These are phyloP conservation scores for Dalbergia cultrata DNA, from an alignment of 306 rosid species.

Conservation along the genomic window DNA sequence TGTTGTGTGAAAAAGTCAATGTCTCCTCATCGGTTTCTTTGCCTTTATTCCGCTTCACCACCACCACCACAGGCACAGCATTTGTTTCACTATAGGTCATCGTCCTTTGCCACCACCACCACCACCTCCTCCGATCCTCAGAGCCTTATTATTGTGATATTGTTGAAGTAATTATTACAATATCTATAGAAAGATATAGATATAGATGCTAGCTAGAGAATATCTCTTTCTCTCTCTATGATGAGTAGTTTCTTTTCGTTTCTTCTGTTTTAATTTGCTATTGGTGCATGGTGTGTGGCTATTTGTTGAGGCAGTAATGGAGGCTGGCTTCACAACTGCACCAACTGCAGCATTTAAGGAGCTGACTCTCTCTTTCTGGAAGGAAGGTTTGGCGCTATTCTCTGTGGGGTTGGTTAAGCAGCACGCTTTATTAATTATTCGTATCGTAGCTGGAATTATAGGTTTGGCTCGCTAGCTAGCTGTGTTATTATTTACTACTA, in stretches of 20 bases:
- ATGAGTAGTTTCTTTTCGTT: too few relatives aligned
- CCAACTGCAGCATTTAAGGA: constrained; percentile 71
- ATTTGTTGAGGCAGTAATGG: constrained; percentile 53
- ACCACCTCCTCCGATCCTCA: neutral
- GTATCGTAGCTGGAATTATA: constrained; percentile 4
- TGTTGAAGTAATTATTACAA: neutral
- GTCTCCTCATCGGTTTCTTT: constrained; percentile 48
- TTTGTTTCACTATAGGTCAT: constrained; percentile 55
- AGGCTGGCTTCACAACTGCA: constrained; percentile 56
- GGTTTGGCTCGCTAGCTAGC: neutral
- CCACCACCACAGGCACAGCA: neutral
- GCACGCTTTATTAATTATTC: neutral
- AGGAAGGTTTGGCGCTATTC: constrained; percentile 40
- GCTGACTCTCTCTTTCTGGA: constrained; percentile 35
- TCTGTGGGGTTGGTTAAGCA: constrained; percentile 37
- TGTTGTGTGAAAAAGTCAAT: neutral
- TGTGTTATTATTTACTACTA: too few relatives aligned
- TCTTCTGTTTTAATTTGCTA: too few relatives aligned
- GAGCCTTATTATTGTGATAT: too few relatives aligned
- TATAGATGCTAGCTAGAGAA: neutral
- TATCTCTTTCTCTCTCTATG: neutral
- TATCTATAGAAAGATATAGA: neutral
- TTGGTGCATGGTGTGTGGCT: constrained; percentile 41
- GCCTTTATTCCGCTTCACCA: constrained; percentile 50
- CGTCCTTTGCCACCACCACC: neutral